A percentile compares a stretch with the other conserved stretches of the same genome.
Evolutionary conservation across 352 stramenopile genomes (phyloP).

Genomic region (Phytopythium cucurbitacearum): DNA sequence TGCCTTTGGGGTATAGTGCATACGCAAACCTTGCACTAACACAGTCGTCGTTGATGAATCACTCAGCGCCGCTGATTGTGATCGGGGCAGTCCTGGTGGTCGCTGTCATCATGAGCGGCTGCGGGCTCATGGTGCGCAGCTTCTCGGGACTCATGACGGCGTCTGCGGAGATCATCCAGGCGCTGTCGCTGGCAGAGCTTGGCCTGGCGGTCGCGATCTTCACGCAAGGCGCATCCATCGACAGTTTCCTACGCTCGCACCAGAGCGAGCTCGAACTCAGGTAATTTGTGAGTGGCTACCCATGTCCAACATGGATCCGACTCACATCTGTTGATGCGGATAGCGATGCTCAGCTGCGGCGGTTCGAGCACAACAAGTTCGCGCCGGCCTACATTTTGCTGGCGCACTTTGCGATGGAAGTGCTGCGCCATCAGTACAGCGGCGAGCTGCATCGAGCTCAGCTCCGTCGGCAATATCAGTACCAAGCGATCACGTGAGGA

Average conservation of each 20-base stretch:
- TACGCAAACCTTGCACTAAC: not conserved
- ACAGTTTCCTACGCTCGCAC: conserved; percentile 66
- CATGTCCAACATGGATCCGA: not conserved
- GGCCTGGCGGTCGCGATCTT: conserved; percentile 74
- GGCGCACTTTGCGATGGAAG: conserved; percentile 64
- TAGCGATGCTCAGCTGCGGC: conserved; percentile 38
- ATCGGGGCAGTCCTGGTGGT: conserved; percentile 51
- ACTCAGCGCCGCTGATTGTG: conserved; percentile 40
- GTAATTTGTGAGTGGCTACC: conserved; percentile 8
- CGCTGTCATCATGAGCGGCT: conserved; percentile 62
- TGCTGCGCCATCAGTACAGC: conserved; percentile 74
- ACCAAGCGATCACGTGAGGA: conserved; percentile 31
- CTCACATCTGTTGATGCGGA: conserved; percentile 2
- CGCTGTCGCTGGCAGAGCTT: conserved; percentile 64
- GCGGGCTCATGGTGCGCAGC: conserved; percentile 37
- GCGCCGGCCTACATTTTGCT: conserved; percentile 68
- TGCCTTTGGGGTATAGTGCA: not conserved
- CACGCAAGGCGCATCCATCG: conserved; percentile 57
- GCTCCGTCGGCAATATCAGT: conserved; percentile 58
- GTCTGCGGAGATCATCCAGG: conserved; percentile 52
- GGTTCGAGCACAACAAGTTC: conserved; percentile 69
- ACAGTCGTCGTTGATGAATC: not conserved
- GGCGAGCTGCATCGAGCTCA: conserved; percentile 44
- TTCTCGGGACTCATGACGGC: conserved; percentile 46
- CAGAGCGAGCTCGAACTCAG: conserved; percentile 64